phyloP scores from a whole-genome alignment of 1,139 yeast species.

The Taiozyma sp. region DNA sequence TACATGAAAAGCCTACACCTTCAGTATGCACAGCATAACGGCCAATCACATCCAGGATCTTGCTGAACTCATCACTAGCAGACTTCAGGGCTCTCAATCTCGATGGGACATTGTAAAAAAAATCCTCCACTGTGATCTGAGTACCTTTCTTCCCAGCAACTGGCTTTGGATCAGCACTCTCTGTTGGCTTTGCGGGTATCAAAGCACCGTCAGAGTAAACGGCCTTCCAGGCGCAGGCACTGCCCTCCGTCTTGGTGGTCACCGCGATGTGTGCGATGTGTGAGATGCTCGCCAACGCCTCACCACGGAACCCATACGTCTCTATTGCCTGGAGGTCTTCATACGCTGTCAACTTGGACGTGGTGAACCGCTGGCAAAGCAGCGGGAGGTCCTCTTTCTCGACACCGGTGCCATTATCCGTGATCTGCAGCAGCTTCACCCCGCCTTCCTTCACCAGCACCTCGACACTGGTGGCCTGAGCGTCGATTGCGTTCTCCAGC shows the following conservation, averaged over 20 bases:
- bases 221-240: conserved; percentile 65
- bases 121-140: conserved; percentile 76
- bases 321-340: conserved; percentile 45
- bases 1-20: conserved; percentile 71
- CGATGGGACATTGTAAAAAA: conserved; percentile 85
- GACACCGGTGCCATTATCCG: conserved; percentile 80
- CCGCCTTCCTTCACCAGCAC: conserved; percentile 65
- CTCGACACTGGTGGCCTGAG: conserved; percentile 57
- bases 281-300: conserved; percentile 68
- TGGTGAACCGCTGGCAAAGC: conserved; percentile 62
- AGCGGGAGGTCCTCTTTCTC: conserved; percentile 48
- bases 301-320: conserved; percentile 81
- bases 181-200: conserved; percentile 28
- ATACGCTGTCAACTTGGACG: conserved; percentile 55
- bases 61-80: conserved; percentile 67
- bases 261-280: conserved; percentile 67
- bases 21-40: conserved; percentile 74
- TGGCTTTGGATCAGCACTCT: conserved; percentile 52
- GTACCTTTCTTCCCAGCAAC: conserved; percentile 90
- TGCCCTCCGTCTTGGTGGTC: conserved; percentile 58
- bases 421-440: conserved; percentile 51
- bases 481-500: conserved; percentile 77
- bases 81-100: conserved; percentile 63
- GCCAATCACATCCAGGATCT: conserved; percentile 77
- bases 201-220: conserved; percentile 60